Percentiles rank a stretch among this genome's conserved stretches.
These are phyloP conservation scores for Vaccinium myrtillus DNA, from an alignment of 148 eudicot genomes.

Conservation along the genomic window DNA sequence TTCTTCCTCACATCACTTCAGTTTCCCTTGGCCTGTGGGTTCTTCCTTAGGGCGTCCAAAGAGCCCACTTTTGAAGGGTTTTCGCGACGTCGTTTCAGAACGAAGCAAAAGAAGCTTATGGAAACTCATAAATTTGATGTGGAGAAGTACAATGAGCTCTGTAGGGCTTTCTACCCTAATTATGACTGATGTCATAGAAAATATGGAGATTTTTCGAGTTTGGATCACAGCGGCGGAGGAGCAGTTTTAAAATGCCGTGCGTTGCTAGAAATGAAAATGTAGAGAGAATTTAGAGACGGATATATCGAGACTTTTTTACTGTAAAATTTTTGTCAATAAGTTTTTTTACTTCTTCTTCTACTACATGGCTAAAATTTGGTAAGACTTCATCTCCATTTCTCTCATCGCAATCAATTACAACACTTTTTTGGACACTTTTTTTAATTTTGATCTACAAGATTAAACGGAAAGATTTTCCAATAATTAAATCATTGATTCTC, in stretches of 20 bases:
- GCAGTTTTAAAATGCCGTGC: constrained; percentile 4
- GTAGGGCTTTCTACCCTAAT: constrained; percentile 35
- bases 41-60: constrained; percentile 60
- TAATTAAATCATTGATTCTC: too few relatives aligned
- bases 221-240: not conserved
- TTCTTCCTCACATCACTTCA: constrained; percentile 59
- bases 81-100: constrained; percentile 43
- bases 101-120: constrained; percentile 61
- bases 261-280: not conserved
- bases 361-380: not conserved
- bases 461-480: too few relatives aligned
- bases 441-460: too few relatives aligned
- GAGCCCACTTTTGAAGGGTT: constrained; percentile 69
- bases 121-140: constrained; percentile 34
- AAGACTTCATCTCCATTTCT: too few relatives aligned
- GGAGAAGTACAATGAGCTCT: constrained; percentile 44
- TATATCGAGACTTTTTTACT: not conserved
- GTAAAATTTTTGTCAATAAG: not conserved
- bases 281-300: not conserved
- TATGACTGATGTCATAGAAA: not conserved
- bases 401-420: too few relatives aligned
- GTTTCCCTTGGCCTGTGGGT: constrained; percentile 50
- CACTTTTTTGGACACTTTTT: too few relatives aligned
- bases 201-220: not conserved
- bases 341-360: not conserved